These are phyloP conservation scores for Diplodia seriata DNA, from an alignment of 2,329 filamentous ascomycete genomes.

Conservation along the genomic window DNA sequence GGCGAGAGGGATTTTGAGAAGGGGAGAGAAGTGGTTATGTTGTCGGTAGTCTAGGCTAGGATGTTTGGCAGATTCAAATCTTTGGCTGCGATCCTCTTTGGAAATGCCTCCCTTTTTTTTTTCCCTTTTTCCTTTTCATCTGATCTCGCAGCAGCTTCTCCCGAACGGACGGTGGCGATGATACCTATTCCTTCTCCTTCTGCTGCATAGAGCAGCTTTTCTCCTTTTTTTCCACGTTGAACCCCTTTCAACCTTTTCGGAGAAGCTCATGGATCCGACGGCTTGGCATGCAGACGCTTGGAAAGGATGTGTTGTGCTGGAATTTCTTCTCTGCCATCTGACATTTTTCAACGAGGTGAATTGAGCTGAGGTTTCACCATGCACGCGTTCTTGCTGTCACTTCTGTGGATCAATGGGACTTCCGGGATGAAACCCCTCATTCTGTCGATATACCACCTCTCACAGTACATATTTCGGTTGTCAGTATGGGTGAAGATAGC, in stretches of 20 bases:
- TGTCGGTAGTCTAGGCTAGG: conserved; percentile 34
- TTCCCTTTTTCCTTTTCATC: not conserved
- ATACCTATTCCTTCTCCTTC: conserved; percentile 15
- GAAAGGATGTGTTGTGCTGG: not conserved
- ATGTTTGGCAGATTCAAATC: conserved; percentile 33
- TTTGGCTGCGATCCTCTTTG: conserved; percentile 31
- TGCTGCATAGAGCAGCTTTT: conserved; percentile 12
- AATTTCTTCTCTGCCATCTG: not conserved
- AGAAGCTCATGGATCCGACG: not conserved
- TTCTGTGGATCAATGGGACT: not conserved
- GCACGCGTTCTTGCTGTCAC: not conserved
- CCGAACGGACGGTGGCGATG: conserved; percentile 20
- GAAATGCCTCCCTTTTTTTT: conserved; percentile 21
- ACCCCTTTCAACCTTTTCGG: not conserved
- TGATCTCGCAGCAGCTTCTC: conserved; percentile 18
- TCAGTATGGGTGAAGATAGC: not conserved
- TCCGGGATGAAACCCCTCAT: not conserved
- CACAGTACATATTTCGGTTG: conserved; percentile 20
- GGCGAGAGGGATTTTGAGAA: conserved; percentile 33
- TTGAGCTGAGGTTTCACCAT: not conserved
- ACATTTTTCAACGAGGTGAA: not conserved
- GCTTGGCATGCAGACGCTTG: not conserved
- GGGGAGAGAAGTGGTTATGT: conserved; percentile 34
- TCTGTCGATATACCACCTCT: conserved; percentile 10
- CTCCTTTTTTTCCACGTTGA: not conserved